Evolutionary conservation across 1,284 basidiomycete genomes (phyloP).

Genomic region (Trichosporon faecale): DNA sequence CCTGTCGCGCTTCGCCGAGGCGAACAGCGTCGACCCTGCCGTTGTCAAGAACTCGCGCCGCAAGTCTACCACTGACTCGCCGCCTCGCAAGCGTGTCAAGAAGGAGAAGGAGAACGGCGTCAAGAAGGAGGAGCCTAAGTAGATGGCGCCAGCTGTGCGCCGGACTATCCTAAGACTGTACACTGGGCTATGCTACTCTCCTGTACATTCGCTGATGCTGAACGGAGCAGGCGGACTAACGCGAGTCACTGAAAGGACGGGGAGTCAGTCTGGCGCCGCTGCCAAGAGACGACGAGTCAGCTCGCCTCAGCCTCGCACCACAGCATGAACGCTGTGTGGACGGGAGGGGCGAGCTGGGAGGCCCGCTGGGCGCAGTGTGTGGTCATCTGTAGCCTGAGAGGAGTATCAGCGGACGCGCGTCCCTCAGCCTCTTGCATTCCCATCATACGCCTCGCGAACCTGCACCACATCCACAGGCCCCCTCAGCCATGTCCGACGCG

Average conservation of each 20-base stretch:
- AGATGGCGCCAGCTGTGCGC: too few relatives aligned
- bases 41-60: not conserved
- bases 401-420: not conserved
- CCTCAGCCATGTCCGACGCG: not conserved
- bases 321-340: not conserved
- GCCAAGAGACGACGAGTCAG: not conserved
- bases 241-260: too few relatives aligned
- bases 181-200: not conserved
- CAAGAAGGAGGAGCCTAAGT: not conserved
- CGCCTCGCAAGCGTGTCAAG: not conserved
- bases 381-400: not conserved
- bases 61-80: not conserved
- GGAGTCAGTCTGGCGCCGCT: not conserved
- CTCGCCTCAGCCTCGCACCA: not conserved
- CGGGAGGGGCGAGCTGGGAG: not conserved
- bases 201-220: not conserved
- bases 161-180: too few relatives aligned
- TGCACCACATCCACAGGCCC: not conserved
- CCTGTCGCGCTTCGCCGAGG: conserved; percentile 2
- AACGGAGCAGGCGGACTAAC: not conserved
- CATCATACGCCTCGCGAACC: not conserved
- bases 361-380: not conserved
- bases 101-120: not conserved
- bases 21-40: conserved; percentile 4
- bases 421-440: not conserved